Percentiles rank a stretch among this genome's conserved stretches.
These are phyloP conservation scores for Alternaria novae-zelandiae DNA, from an alignment of 2,329 filamentous ascomycete species.

Conservation along the genomic window DNA sequence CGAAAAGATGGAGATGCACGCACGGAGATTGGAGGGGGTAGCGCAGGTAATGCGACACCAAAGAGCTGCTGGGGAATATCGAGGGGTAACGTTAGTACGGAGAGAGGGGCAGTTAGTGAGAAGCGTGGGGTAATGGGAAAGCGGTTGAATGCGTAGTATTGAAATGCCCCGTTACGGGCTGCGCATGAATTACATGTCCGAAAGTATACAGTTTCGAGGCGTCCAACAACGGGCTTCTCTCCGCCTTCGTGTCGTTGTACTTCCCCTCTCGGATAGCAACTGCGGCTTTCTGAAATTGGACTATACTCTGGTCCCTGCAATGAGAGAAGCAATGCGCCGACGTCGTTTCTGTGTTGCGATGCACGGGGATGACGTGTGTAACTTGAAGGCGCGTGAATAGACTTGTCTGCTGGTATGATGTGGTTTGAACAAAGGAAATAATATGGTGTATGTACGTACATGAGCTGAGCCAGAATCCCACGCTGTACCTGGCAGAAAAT, in stretches of 20 bases:
- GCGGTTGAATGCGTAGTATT: not conserved
- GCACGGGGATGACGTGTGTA: not conserved
- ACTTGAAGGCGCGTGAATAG: not conserved
- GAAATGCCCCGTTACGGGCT: not conserved
- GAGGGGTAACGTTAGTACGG: not conserved
- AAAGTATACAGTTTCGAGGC: not conserved
- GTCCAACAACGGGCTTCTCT: not conserved
- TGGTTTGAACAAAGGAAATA: not conserved
- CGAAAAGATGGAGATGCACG: not conserved
- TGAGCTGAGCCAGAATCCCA: not conserved
- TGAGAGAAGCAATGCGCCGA: not conserved
- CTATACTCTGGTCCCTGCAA: not conserved
- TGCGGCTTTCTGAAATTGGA: not conserved
- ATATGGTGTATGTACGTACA: not conserved
- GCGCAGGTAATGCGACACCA: not conserved
- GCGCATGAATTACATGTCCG: not conserved
- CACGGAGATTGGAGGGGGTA: conserved; percentile 4
- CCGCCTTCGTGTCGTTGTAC: not conserved
- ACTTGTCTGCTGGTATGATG: not conserved
- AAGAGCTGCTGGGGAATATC: not conserved
- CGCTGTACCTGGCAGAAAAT: conserved; percentile 29
- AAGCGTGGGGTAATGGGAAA: not conserved
- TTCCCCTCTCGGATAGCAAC: not conserved
- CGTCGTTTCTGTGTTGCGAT: not conserved
- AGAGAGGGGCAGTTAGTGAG: not conserved